These are phyloP conservation scores for Chrysosphaeria jannelii DNA, from an alignment of 2,329 filamentous ascomycete species.

Conservation along the genomic window DNA sequence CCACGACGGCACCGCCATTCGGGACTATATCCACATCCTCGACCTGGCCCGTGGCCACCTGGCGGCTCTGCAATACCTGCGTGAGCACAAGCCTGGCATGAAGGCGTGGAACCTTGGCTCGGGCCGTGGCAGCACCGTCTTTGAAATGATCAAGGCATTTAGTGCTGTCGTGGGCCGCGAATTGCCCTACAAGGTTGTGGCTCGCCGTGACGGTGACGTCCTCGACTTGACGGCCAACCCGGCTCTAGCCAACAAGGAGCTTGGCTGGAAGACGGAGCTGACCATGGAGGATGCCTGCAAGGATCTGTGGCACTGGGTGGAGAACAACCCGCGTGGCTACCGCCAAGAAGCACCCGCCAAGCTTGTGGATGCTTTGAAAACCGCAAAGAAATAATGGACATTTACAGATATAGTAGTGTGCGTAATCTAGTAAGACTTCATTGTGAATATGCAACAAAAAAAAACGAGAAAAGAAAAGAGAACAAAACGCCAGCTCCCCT, in stretches of 20 bases:
- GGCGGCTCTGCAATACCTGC: constrained; percentile 69
- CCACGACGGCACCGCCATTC: constrained; percentile 73
- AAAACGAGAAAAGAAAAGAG: too few species aligned
- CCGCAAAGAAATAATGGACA: constrained; percentile 4
- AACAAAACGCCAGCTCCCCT: too few species aligned
- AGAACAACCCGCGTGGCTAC: constrained; percentile 91
- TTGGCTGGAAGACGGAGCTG: constrained; percentile 72
- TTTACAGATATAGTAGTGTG: too few species aligned
- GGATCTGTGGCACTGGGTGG: constrained; percentile 89
- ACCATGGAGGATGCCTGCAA: constrained; percentile 80
- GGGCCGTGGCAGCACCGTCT: constrained; percentile 80
- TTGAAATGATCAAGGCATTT: constrained; percentile 93
- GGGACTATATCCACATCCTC: constrained; percentile 93
- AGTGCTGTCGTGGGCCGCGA: constrained; percentile 59
- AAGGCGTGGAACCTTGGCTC: constrained; percentile 93
- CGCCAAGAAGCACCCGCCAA: constrained; percentile 66
- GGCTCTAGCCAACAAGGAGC: constrained; percentile 56
- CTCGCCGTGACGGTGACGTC: constrained; percentile 63
- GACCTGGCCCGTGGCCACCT: constrained; percentile 70
- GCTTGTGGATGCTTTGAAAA: constrained; percentile 30
- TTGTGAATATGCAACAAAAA: too few species aligned
- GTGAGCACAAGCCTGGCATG: constrained; percentile 58
- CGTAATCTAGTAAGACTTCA: too few species aligned
- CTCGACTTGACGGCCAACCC: constrained; percentile 87
- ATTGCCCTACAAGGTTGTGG: constrained; percentile 62